A percentile compares a stretch with the other conserved stretches of the same genome.
phyloP scores from a whole-genome alignment of 805 yeast species.

The Candida nonsorbophila region DNA sequence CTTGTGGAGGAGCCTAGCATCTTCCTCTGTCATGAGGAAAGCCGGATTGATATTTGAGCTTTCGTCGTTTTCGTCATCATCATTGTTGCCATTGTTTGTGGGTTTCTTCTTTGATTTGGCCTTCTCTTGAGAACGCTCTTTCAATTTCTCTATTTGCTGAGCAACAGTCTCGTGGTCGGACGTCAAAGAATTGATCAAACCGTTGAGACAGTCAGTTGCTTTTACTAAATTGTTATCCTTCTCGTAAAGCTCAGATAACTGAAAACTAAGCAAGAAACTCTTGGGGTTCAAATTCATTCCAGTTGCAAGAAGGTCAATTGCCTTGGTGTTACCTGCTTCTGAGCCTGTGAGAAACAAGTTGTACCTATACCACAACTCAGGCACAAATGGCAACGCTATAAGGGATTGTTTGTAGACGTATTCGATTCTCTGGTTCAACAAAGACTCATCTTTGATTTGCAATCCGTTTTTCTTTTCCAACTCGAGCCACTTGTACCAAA shows the following conservation, averaged over 20 bases:
- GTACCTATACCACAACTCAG: conserved; percentile 75
- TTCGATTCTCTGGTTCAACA: conserved; percentile 51
- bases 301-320: conserved; percentile 45
- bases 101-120: conserved; percentile 2
- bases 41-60: conserved; percentile 7
- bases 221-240: conserved; percentile 44
- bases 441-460: conserved; percentile 44
- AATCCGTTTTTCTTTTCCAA: conserved; percentile 76
- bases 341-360: conserved; percentile 24
- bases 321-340: conserved; percentile 34
- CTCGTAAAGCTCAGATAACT: conserved; percentile 68
- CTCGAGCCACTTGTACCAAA: conserved; percentile 71
- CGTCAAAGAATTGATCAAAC: conserved; percentile 44
- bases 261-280: conserved; percentile 62
- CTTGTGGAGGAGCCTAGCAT: conserved; percentile 15
- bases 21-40: conserved; percentile 13
- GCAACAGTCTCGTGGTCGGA: conserved; percentile 26
- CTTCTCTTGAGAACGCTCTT: conserved; percentile 7
- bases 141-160: conserved; percentile 16
- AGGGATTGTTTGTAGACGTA: conserved; percentile 72
- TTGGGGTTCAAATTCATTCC: conserved; percentile 63
- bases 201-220: conserved; percentile 46
- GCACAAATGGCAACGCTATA: conserved; percentile 54
- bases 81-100: conserved; percentile 3
- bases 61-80: conserved; percentile 16